Evolutionary conservation across 805 yeast species (phyloP).

Genomic region (Candida takata): DNA sequence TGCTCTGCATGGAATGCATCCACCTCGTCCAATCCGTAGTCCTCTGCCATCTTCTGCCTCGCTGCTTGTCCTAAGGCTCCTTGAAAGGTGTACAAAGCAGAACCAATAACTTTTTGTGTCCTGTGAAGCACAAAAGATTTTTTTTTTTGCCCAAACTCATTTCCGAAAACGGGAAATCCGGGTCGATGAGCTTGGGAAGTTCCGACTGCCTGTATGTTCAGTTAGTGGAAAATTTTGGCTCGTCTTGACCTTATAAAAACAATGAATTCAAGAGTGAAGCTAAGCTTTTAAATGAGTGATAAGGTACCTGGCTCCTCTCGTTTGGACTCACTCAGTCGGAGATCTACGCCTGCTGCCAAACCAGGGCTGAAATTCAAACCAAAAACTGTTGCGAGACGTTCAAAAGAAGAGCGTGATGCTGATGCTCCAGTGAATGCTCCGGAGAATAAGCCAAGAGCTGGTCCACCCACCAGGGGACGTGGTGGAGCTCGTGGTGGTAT

Average conservation of each 20-base stretch:
- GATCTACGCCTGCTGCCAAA: conserved; percentile 28
- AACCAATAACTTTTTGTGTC: too few relatives aligned
- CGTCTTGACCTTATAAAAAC: too few relatives aligned
- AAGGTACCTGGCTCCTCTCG: conserved; percentile 22
- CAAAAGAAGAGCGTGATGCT: conserved; percentile 78
- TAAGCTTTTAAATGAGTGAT: conserved; percentile 23
- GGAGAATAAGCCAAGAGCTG: conserved; percentile 6
- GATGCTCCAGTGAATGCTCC: conserved; percentile 44
- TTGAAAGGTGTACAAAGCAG: too few relatives aligned
- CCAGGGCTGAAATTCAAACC: conserved; percentile 75
- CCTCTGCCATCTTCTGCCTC: conserved; percentile 20
- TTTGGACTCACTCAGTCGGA: conserved; percentile 33
- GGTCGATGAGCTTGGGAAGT: not conserved
- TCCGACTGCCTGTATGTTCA: not conserved
- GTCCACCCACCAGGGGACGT: conserved; percentile 12
- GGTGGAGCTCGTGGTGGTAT: conserved; percentile 21
- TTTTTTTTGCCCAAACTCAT: not conserved
- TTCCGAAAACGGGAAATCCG: not conserved
- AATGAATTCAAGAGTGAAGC: too few relatives aligned
- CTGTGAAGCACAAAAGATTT: not conserved
- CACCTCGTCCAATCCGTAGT: conserved; percentile 55
- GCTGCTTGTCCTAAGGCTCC: too few relatives aligned
- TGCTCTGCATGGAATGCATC: conserved; percentile 58
- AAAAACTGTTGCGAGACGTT: conserved; percentile 75
- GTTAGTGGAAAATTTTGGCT: not conserved